Evolutionary conservation across 2,329 filamentous ascomycete species (phyloP), one percentile per base, ranked within the genome.

Genomic region (Aspergillus proliferans): DNA sequence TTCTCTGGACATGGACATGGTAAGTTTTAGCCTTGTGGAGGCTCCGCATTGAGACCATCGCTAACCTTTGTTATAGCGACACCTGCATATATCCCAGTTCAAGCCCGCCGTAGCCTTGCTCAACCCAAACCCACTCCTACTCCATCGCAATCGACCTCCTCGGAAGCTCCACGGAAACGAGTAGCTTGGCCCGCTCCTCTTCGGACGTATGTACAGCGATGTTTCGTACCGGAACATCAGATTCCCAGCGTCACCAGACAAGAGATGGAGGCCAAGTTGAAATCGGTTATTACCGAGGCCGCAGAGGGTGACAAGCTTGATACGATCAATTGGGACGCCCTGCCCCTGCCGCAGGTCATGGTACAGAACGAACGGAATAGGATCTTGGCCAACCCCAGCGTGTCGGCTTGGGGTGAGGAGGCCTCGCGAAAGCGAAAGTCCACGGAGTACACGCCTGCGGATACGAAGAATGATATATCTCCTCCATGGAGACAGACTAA

Each of bases 241-340:
- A 78, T 87, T 53, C 62, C 78, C 4, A 78, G 80, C 36, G 80
- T 91, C 42, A 68, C 74, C 45, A 79, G 80, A 47, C 62, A 77
- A 47, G 89, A 95, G 49, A 86, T 96, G 77, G 87, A 95, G 68
- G 76, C 77, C 52, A 94, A 90, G 64, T 76, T 98, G 55, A 95
- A 92, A 70, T 75, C 85, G 52, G 86, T 90, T 58, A 96, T 98
- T 66, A 88, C 86, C 52, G 78, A 84, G 47, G 88, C 88, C 54
- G 90, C 88, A 57, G 86, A 92, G 59, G 80, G 74, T 58, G 81
- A 85, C 57, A 79, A 80, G 48, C 80, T 96, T 63, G 77, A 86
- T 64, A 78, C 77, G 22, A 83, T 88, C 66, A 81, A 96, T 73
- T 98, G 93, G 93, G 81, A 86, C 54, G 79, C 74, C 22, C 81